Evolutionary conservation across 2,329 filamentous ascomycete genomes (phyloP).

Genomic region (Pseudocercospora fijiensis): DNA sequence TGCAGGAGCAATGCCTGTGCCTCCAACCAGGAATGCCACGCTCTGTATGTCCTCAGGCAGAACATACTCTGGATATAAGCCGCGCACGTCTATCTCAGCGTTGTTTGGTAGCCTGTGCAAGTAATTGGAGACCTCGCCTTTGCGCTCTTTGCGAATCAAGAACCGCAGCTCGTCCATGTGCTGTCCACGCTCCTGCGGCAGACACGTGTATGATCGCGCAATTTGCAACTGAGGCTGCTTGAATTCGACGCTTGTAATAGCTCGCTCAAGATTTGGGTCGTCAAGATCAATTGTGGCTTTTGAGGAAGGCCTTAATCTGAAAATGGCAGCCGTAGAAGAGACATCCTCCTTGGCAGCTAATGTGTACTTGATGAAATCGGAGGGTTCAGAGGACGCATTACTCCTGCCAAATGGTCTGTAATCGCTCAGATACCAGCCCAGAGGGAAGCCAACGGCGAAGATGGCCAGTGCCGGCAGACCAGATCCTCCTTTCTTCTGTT

Average conservation of each 20-base stretch:
- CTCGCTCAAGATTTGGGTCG: conserved; percentile 43
- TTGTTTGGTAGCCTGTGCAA: conserved; percentile 63
- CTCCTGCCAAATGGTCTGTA: conserved; percentile 7
- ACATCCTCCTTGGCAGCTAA: conserved; percentile 62
- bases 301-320: conserved; percentile 57
- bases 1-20: conserved; percentile 88
- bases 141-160: conserved; percentile 72
- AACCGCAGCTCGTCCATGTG: conserved; percentile 59
- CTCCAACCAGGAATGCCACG: conserved; percentile 83
- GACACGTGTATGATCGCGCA: conserved; percentile 83
- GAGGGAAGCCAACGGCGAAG: conserved; percentile 25
- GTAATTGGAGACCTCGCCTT: conserved; percentile 84
- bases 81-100: conserved; percentile 70
- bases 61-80: conserved; percentile 68
- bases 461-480: conserved; percentile 25
- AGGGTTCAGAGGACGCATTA: conserved; percentile 11
- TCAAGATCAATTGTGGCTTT: conserved; percentile 23
- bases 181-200: conserved; percentile 57
- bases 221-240: conserved; percentile 96
- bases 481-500: conserved; percentile 12
- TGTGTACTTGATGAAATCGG: conserved; percentile 51
- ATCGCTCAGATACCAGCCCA: conserved; percentile 27
- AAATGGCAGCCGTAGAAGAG: conserved; percentile 66
- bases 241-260: conserved; percentile 85
- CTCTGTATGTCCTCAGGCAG: conserved; percentile 55